A percentile compares a stretch with the other conserved stretches of the same genome.
Evolutionary conservation across 495 filamentous ascomycete species (phyloP).

Genomic region (Neurospora tetrasperma): DNA sequence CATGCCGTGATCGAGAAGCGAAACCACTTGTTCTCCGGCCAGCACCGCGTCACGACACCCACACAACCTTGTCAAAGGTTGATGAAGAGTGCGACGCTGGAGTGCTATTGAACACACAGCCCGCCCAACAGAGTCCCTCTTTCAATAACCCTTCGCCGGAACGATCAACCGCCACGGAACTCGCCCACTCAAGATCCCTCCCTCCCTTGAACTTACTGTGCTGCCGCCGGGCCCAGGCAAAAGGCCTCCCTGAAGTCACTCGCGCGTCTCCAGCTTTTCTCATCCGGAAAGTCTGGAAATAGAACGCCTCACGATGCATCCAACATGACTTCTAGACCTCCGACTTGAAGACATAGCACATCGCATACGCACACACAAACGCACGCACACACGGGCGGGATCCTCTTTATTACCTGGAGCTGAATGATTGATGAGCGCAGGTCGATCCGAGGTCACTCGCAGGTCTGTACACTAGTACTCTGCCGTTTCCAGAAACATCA

Average conservation of each 20-base stretch:
- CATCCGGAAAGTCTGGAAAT: not conserved
- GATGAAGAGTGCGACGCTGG: not conserved
- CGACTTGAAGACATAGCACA: not conserved
- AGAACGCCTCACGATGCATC: not conserved
- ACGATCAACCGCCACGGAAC: not conserved
- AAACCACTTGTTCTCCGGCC: not conserved
- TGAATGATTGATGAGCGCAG: not conserved
- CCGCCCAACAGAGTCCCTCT: not conserved
- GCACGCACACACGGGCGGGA: not conserved
- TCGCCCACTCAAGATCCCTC: not conserved
- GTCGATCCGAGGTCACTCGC: not conserved
- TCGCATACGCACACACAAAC: not conserved
- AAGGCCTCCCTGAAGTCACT: not conserved
- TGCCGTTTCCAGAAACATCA: not conserved
- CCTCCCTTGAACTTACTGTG: not conserved
- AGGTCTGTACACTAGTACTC: not conserved
- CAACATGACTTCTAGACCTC: not conserved
- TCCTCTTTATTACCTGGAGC: not conserved
- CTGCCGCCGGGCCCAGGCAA: not conserved
- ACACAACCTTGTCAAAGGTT: not conserved
- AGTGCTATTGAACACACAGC: not conserved
- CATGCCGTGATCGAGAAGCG: not conserved
- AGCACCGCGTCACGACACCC: not conserved
- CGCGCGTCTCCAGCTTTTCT: not conserved
- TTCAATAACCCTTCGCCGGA: not conserved